phyloP scores from a whole-genome alignment of 371 early-diverging fungal genomes.

The Mortierella polycephala region DNA sequence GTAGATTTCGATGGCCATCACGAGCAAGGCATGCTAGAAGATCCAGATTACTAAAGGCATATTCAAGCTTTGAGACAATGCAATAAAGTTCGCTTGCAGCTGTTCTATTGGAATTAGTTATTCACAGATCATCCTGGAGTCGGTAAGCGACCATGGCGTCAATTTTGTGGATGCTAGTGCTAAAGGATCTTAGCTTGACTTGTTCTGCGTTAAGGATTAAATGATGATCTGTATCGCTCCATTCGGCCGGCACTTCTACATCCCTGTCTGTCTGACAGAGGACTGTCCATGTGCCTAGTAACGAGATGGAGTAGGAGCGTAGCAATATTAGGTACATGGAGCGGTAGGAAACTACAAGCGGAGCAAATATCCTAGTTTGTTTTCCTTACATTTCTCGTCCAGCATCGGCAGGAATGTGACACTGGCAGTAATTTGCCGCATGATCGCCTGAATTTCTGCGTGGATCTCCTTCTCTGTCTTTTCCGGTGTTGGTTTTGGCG shows the following conservation, averaged over 20 bases:
- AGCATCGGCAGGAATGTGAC: constrained; percentile 91
- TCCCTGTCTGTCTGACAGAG: constrained; percentile 89
- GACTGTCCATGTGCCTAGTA: constrained; percentile 81
- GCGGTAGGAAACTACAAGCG: neutral
- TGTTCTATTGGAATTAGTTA: neutral
- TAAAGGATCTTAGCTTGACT: constrained; percentile 80
- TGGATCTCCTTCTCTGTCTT: constrained; percentile 77
- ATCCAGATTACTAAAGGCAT: neutral
- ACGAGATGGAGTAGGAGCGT: constrained; percentile 3
- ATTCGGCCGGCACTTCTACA: constrained; percentile 85
- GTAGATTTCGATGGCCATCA: constrained; percentile 15
- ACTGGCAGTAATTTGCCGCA: constrained; percentile 91
- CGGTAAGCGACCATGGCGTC: constrained; percentile 89
- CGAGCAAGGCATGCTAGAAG: too few relatives aligned
- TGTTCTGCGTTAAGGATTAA: constrained; percentile 86
- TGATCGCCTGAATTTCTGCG: constrained; percentile 84
- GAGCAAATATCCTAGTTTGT: too few relatives aligned
- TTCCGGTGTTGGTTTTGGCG: constrained; percentile 5
- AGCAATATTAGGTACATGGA: neutral
- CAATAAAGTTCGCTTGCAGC: neutral
- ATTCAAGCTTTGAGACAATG: neutral
- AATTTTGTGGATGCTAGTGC: constrained; percentile 84
- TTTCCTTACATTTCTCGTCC: constrained; percentile 81
- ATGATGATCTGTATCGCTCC: constrained; percentile 87
- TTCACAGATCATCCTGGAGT: constrained; percentile 58